phyloP scores from a whole-genome alignment of 257 asterid species.

The Asclepias syriaca region DNA sequence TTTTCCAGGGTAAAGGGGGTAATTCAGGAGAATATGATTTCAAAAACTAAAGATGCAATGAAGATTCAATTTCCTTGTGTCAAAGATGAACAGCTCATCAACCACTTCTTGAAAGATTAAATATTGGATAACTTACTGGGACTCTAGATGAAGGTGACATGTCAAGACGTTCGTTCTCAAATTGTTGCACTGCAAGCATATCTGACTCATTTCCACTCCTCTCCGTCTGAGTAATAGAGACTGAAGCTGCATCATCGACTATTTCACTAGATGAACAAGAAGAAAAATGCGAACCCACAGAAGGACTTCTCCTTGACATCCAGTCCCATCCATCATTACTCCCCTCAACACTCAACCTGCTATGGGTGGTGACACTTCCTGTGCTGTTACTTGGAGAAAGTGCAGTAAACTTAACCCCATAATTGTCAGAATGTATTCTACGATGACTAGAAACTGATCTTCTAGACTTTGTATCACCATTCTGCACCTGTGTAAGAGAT shows the following conservation, averaged over 20 bases:
- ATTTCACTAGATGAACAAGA: slow-evolving; percentile 43
- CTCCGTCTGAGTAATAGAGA: slow-evolving; percentile 25
- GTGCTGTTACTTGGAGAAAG: slow-evolving; percentile 21
- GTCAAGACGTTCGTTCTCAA: slow-evolving; percentile 13
- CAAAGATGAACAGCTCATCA: neutral
- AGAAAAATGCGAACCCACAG: slow-evolving; percentile 51
- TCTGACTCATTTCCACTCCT: slow-evolving; percentile 32
- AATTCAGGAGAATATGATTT: neutral
- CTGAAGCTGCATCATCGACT: slow-evolving; percentile 32
- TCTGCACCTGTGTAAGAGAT: slow-evolving; percentile 39
- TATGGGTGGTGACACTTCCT: slow-evolving; percentile 24
- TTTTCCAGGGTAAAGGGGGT: neutral
- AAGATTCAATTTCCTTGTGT: neutral
- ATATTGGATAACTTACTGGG: slow-evolving; percentile 41
- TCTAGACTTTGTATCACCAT: slow-evolving; percentile 21
- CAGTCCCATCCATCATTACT: slow-evolving; percentile 37
- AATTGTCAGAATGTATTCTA: slow-evolving; percentile 43
- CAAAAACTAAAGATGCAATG: neutral
- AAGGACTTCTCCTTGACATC: slow-evolving; percentile 44
- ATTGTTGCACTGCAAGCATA: slow-evolving; percentile 17
- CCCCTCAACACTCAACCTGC: slow-evolving; percentile 33
- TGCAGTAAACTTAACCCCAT: slow-evolving; percentile 20
- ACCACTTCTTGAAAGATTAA: neutral
- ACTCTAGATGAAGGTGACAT: slow-evolving; percentile 32
- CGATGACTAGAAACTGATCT: slow-evolving; percentile 27